Base-by-base conservation (phyloP, 1,139 yeast genomes). In the Protomyces inouyei region DNA sequence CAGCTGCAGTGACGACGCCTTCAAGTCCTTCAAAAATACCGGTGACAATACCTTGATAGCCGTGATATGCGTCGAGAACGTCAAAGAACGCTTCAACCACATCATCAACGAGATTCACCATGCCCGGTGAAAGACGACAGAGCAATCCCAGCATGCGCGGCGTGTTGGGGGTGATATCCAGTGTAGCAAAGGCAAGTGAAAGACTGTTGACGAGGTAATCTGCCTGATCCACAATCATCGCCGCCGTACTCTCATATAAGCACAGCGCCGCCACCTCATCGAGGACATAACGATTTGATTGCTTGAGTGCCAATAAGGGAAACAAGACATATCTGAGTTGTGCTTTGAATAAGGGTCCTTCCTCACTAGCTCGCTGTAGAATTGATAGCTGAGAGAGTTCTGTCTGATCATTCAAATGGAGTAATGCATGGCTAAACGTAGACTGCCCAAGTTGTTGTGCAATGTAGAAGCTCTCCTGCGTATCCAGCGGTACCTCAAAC, bases 141-240 rank as follows among this genome's bases (percentile, higher is more conserved):
- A 91, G 75, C 5, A 89, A 85, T 63, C 86, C 78, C 37, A 91
- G 76, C 1, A 90, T 84, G 0, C 85, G 84, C 0, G 95, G 85
- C 0, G 90, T 81, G 45, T 90, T 79, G 0, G 96, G 93, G 0
- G 92, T 84, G 66, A 92, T 78, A 25, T 83, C 80, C 9, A 90
- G 84, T 3, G 87, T 82, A 35, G 88, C 83, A 63, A 93, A 76
- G 68, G 82, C 83, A 52, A 85, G 75, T 6, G 96, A 86, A 18
- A 91, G 76, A 0, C 91, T 77, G 73, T 93, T 97, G 12, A 91
- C 77, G 32, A 93, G 74, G 72, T 92, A 92, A 72, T 92, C 97
- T 70, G 85, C 82, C 72, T 92, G 92, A 51, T 83, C 85, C 52
- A 80, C 71, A 2, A 93, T 78, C 68, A 92, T 72, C 1, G 74